Conservation (phyloP, 129 eudicot genomes). For the Artemisia annua region DNA sequence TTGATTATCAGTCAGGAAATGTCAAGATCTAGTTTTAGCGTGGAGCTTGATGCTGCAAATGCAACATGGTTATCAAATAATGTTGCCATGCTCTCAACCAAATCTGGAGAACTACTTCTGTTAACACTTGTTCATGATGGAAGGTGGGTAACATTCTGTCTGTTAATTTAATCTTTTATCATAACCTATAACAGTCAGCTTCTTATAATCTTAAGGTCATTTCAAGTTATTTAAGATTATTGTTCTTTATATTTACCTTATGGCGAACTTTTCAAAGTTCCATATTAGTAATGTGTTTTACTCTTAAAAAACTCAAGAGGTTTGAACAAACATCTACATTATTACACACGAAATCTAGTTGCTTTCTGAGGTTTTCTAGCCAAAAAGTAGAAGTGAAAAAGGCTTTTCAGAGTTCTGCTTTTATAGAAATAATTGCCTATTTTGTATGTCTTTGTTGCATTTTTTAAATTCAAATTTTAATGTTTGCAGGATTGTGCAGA, state of each 20-base stretch:
- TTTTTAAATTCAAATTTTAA: not conserved
- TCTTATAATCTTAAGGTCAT: not conserved
- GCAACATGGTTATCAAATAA: constrained; percentile 95
- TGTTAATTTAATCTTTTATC: constrained; percentile 11
- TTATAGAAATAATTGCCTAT: too few species aligned
- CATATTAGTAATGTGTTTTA: not conserved
- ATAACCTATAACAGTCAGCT: constrained; percentile 1
- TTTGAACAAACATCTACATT: too few species aligned
- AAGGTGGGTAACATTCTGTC: constrained; percentile 52
- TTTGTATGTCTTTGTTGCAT: too few species aligned
- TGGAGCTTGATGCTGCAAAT: constrained; percentile 97
- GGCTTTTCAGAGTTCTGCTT: too few species aligned
- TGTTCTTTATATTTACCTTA: not conserved
- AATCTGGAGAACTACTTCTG: constrained; percentile 86
- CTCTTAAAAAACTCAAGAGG: too few species aligned
- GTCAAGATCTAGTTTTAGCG: constrained; percentile 74
- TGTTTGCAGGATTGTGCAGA: constrained; percentile 79
- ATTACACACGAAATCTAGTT: too few species aligned
- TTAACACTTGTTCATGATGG: constrained; percentile 93
- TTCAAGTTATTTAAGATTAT: constrained; percentile 6
- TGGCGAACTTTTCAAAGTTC: not conserved
- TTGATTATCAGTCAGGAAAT: constrained; percentile 73
- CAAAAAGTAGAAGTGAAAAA: too few species aligned
- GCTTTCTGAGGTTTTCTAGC: too few species aligned
- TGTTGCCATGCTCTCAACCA: constrained; percentile 90